These are phyloP conservation scores for Triangularia setosa DNA, from an alignment of 2,329 filamentous ascomycete species.

Conservation along the genomic window DNA sequence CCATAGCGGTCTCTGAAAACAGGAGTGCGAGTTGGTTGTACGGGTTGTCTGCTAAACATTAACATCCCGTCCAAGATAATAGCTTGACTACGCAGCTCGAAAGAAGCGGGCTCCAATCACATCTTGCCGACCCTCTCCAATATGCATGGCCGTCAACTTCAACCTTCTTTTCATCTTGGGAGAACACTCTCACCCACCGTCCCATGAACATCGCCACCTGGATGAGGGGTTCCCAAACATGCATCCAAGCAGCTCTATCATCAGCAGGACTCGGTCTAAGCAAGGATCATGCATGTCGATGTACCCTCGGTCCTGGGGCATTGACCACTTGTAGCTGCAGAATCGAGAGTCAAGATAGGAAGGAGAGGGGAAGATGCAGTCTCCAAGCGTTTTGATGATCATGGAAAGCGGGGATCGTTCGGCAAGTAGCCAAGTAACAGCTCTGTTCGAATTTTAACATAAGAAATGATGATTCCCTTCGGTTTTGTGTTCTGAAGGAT, in stretches of 20 bases:
- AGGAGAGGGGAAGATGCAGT: conserved; percentile 2
- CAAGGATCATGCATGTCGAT: neutral
- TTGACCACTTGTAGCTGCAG: conserved; percentile 6
- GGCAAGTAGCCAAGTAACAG: conserved; percentile 6
- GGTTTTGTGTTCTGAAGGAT: neutral
- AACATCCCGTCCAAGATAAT: neutral
- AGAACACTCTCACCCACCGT: conserved; percentile 4
- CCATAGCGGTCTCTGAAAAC: neutral
- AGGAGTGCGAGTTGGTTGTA: conserved; percentile 1
- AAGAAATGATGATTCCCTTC: neutral
- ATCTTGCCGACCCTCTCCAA: neutral
- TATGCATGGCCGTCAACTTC: conserved; percentile 16
- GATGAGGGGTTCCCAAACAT: conserved; percentile 25
- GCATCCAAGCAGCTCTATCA: conserved; percentile 11
- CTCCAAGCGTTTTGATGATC: neutral
- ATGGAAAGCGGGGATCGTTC: conserved; percentile 6
- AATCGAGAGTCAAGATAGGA: neutral
- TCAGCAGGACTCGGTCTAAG: neutral
- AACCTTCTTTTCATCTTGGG: conserved; percentile 1
- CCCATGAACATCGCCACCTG: neutral
- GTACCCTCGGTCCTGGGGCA: conserved; percentile 8
- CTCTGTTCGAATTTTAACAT: neutral
- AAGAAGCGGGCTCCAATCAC: conserved; percentile 22
- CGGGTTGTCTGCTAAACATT: neutral
- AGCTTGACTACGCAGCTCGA: neutral